These are phyloP conservation scores for Rhodotorula sp. DNA, from an alignment of 1,284 basidiomycete species.

Conservation along the genomic window DNA sequence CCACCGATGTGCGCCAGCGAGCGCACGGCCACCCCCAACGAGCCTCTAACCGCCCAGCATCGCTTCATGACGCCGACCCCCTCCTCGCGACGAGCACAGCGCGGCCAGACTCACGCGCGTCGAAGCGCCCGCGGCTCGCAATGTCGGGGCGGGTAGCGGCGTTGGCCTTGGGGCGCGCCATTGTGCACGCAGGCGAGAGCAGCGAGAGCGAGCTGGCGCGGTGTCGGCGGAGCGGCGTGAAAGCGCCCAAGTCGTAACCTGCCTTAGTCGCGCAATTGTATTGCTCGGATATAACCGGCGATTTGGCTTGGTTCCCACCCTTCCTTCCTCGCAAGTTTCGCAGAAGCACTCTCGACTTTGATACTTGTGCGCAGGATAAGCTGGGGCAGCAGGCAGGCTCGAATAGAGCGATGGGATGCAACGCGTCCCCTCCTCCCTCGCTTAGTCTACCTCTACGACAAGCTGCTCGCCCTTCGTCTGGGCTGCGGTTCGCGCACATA, in stretches of 20 bases:
- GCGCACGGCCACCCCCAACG: background rate
- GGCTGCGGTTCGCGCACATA: slow-evolving; percentile 9
- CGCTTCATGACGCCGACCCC: background rate
- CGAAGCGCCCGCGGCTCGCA: slow-evolving; percentile 24
- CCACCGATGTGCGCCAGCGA: background rate
- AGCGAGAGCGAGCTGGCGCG: background rate
- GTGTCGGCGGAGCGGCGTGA: too few relatives aligned
- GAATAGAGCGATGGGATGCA: background rate
- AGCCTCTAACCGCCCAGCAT: background rate
- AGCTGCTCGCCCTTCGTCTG: slow-evolving; percentile 42
- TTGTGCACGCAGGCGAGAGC: background rate
- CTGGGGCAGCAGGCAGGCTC: too few relatives aligned
- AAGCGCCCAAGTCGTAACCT: too few relatives aligned
- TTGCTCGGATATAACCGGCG: too few relatives aligned
- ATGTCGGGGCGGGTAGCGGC: slow-evolving; percentile 9
- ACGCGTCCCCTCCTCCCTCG: too few relatives aligned
- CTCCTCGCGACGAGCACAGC: too few relatives aligned
- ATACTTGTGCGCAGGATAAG: too few relatives aligned
- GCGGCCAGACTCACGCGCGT: slow-evolving; percentile 19
- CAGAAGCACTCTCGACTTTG: too few relatives aligned
- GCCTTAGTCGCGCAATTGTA: too few relatives aligned
- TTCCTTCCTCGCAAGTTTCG: too few relatives aligned
- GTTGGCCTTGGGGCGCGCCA: slow-evolving; percentile 17
- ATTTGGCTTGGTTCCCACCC: too few relatives aligned
- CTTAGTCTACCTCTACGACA: slow-evolving; percentile 35